Evolutionary conservation across 352 stramenopile species (phyloP).

Genomic region (Peronospora destructor): DNA sequence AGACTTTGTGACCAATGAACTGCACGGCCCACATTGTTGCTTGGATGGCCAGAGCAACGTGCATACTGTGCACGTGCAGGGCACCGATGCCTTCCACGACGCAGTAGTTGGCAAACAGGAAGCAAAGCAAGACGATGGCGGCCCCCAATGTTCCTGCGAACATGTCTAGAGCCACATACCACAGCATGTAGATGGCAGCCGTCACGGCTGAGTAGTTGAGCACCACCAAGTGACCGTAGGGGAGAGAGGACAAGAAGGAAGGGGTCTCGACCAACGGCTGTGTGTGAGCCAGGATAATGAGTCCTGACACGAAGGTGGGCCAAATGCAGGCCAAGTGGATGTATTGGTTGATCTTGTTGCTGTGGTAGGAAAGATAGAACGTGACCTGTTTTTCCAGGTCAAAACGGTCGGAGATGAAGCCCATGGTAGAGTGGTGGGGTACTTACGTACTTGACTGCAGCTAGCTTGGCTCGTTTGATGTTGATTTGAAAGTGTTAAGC

Average conservation of each 20-base stretch:
- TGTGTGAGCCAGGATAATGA: constrained; percentile 60
- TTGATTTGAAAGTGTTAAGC: constrained; percentile 1
- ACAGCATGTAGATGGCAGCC: constrained; percentile 64
- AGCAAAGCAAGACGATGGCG: constrained; percentile 39
- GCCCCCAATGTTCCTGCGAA: constrained; percentile 55
- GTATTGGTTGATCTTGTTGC: constrained; percentile 74
- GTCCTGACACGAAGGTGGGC: constrained; percentile 76
- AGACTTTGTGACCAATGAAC: constrained; percentile 84
- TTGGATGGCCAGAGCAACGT: constrained; percentile 54
- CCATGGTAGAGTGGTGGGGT: constrained; percentile 11
- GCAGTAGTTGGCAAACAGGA: constrained; percentile 62
- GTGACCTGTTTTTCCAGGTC: constrained; percentile 78
- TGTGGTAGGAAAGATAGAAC: constrained; percentile 87
- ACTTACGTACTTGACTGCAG: background rate
- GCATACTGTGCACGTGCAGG: constrained; percentile 45
- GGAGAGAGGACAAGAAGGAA: constrained; percentile 20
- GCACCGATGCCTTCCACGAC: constrained; percentile 27
- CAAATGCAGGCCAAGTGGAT: constrained; percentile 86
- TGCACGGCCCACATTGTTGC: constrained; percentile 56
- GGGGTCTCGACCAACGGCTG: constrained; percentile 33
- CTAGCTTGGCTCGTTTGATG: background rate
- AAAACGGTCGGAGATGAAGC: constrained; percentile 56
- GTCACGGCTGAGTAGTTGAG: constrained; percentile 62
- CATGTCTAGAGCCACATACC: constrained; percentile 72
- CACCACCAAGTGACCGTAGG: constrained; percentile 46